Evolutionary conservation across 768 basidiomycete species (phyloP).

Genomic region (Termitomyces heimii): DNA sequence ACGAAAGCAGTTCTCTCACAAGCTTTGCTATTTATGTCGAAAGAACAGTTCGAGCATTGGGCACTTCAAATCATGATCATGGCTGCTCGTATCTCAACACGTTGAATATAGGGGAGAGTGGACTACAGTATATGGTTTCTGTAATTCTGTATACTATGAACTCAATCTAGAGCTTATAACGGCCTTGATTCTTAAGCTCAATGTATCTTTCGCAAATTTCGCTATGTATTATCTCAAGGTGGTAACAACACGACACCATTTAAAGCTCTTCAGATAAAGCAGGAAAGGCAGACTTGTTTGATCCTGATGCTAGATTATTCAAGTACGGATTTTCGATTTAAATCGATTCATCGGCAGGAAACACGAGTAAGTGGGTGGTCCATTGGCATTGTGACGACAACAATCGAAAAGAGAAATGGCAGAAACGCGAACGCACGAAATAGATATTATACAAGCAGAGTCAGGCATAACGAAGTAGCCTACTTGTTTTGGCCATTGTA

Average conservation of each 20-base stretch:
- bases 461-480: not conserved
- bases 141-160: not conserved
- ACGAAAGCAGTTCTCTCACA: constrained; percentile 94
- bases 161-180: not conserved
- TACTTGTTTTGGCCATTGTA: not conserved
- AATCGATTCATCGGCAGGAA: too few relatives aligned
- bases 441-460: too few relatives aligned
- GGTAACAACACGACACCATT: not conserved
- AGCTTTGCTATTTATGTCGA: constrained; percentile 93
- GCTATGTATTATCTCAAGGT: not conserved
- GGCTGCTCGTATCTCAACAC: constrained; percentile 31
- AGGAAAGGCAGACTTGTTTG: not conserved
- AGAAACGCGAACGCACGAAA: not conserved
- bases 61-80: constrained; percentile 66
- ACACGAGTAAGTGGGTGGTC: too few relatives aligned
- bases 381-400: not conserved
- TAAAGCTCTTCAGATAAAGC: not conserved
- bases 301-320: not conserved
- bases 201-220: not conserved
- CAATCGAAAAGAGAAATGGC: too few relatives aligned
- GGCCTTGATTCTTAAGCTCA: not conserved
- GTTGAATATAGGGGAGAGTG: not conserved
- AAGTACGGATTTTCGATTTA: not conserved
- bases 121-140: not conserved
- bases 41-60: constrained; percentile 94